These are phyloP conservation scores for Artomyces pyxidatus DNA, from an alignment of 768 basidiomycete genomes.

Conservation along the genomic window DNA sequence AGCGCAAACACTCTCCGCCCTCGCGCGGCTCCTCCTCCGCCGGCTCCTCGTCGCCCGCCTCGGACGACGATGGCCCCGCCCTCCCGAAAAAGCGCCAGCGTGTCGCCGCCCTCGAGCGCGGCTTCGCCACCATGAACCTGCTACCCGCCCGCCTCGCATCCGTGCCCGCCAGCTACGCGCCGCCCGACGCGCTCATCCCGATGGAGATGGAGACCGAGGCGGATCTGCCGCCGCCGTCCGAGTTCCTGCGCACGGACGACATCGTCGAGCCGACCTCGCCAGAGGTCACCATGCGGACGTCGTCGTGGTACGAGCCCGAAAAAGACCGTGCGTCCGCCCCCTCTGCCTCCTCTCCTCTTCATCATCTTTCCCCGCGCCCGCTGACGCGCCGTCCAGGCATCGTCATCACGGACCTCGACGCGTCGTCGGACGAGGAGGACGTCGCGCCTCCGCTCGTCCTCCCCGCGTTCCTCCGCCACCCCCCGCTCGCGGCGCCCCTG, in stretches of 20 bases:
- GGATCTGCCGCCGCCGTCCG: background rate
- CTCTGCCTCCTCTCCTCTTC: too few relatives aligned
- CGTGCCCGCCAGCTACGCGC: background rate
- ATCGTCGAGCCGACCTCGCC: background rate
- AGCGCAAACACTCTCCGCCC: conserved; percentile 27
- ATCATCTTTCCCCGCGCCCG: too few relatives aligned
- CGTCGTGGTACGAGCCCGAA: conserved; percentile 17
- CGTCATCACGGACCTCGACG: conserved; percentile 15
- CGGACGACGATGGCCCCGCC: background rate
- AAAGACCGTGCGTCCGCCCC: conserved; percentile 12
- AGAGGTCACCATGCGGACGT: conserved; percentile 12
- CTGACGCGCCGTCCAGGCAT: conserved; percentile 8
- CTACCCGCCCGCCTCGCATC: background rate
- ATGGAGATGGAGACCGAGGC: background rate
- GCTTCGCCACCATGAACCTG: conserved; percentile 6
- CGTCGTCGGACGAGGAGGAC: conserved; percentile 14
- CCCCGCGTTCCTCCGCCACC: conserved; percentile 3
- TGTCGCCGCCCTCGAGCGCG: conserved; percentile 7
- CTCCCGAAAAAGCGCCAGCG: conserved; percentile 9
- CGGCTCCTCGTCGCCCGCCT: background rate
- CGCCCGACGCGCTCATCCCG: background rate
- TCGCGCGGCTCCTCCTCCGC: background rate
- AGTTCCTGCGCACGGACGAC: background rate
- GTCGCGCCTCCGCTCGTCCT: conserved; percentile 8
- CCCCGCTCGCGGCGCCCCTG: background rate